These are phyloP conservation scores for Excoecaria agallocha DNA, from an alignment of 345 rosid species.

Conservation along the genomic window DNA sequence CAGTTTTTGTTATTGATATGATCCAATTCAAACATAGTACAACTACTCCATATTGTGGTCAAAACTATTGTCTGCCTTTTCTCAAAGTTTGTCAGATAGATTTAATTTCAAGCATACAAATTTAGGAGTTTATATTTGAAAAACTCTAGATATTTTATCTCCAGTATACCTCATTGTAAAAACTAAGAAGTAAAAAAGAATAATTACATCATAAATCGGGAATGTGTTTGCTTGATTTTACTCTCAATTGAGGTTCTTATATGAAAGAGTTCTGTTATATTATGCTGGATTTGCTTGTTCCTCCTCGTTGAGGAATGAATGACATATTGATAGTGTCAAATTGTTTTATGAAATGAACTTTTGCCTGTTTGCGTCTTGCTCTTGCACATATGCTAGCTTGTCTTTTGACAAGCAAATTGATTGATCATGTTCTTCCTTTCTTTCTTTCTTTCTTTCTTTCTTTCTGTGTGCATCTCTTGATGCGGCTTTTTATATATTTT, in stretches of 20 bases:
- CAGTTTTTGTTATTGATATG: background rate
- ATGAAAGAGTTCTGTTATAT: background rate
- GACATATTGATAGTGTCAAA: background rate
- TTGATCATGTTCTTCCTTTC: background rate
- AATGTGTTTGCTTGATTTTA: background rate
- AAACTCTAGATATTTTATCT: background rate
- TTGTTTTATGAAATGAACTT: background rate
- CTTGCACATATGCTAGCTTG: background rate
- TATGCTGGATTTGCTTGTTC: background rate
- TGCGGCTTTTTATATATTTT: background rate
- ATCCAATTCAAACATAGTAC: background rate
- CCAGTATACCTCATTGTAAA: background rate
- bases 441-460: background rate
- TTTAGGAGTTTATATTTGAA: conserved; percentile 1
- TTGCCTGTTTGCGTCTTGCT: background rate
- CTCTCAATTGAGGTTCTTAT: background rate
- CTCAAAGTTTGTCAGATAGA: background rate
- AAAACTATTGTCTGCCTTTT: background rate
- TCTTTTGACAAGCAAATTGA: background rate
- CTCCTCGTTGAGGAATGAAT: background rate
- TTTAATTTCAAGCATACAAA: background rate
- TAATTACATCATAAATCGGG: too few species aligned
- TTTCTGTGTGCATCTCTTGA: background rate
- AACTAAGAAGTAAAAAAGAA: background rate
- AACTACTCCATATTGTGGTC: background rate